A percentile compares a stretch with the other conserved stretches of the same genome.
phyloP scores from a whole-genome alignment of 768 basidiomycete genomes.

The Auriscalpium vulgare region DNA sequence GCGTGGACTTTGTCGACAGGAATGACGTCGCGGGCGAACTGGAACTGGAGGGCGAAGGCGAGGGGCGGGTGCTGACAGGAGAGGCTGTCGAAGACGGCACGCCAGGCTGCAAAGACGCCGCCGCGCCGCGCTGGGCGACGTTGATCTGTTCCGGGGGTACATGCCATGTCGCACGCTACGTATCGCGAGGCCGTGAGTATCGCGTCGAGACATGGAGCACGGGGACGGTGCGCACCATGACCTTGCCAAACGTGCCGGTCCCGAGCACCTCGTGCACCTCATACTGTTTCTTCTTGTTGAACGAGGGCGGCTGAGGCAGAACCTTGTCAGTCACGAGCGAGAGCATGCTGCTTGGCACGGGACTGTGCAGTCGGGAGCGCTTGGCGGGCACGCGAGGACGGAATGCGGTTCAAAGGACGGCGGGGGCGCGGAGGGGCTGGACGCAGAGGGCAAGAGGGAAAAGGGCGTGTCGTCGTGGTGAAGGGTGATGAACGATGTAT shows the following conservation, averaged over 20 bases:
- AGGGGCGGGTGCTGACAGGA: background rate
- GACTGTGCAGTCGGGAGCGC: no score
- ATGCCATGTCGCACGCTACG: constrained; percentile 70
- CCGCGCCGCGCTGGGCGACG: constrained; percentile 52
- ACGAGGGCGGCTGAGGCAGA: constrained; percentile 79
- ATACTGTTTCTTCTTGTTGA: constrained; percentile 78
- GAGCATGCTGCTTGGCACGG: background rate
- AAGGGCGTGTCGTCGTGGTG: no score
- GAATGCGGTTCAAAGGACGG: no score
- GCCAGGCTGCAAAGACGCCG: constrained; percentile 23
- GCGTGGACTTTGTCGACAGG: constrained; percentile 14
- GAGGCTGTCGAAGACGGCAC: constrained; percentile 3
- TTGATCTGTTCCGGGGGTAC: constrained; percentile 54
- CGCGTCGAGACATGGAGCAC: background rate
- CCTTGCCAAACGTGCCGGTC: constrained; percentile 85
- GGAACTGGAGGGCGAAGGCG: constrained; percentile 1
- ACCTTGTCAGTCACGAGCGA: constrained; percentile 42
- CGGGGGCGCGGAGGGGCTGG: no score
- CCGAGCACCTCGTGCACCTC: constrained; percentile 69
- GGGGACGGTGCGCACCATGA: constrained; percentile 44
- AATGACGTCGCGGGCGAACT: constrained; percentile 20
- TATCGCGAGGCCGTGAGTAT: background rate
- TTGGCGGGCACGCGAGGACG: no score
- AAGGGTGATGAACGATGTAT: no score
- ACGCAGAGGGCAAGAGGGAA: no score